A percentile compares a stretch with the other conserved stretches of the same genome.
These are phyloP conservation scores for Rubia tinctorum DNA, from an alignment of 305 asterid species.

Conservation along the genomic window DNA sequence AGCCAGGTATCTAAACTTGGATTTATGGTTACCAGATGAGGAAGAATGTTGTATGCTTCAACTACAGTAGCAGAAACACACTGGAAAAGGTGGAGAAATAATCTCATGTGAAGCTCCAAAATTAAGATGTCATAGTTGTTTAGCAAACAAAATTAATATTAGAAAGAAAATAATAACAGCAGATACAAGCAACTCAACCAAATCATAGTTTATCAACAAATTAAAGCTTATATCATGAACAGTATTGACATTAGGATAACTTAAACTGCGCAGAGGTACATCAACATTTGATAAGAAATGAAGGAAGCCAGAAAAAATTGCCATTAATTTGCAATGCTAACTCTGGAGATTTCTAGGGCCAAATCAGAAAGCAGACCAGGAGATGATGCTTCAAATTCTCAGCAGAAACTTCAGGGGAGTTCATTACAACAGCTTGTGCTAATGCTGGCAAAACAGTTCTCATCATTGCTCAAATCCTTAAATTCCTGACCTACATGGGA, in stretches of 20 bases:
- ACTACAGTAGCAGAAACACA: slow-evolving; percentile 63
- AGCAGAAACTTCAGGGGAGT: slow-evolving; percentile 39
- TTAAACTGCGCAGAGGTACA: background rate
- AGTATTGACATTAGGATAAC: slow-evolving; percentile 3
- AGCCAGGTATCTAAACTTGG: background rate
- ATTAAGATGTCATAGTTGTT: slow-evolving; percentile 8
- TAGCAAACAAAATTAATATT: background rate
- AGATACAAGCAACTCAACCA: background rate
- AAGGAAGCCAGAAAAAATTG: background rate
- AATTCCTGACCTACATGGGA: slow-evolving; percentile 66
- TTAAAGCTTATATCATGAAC: background rate
- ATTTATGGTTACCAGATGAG: slow-evolving; percentile 61
- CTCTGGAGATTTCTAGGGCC: slow-evolving; percentile 6
- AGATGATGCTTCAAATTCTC: slow-evolving; percentile 58
- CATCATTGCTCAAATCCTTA: slow-evolving; percentile 95
- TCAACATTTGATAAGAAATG: background rate
- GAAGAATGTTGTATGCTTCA: slow-evolving; percentile 87
- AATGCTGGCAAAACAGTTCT: slow-evolving; percentile 89
- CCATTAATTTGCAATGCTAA: too few species aligned
- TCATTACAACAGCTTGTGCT: slow-evolving; percentile 82
- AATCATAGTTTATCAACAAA: background rate
- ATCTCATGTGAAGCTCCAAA: slow-evolving; percentile 12
- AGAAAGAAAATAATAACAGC: background rate
- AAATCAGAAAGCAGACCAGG: slow-evolving; percentile 50
- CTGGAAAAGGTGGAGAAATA: slow-evolving; percentile 33